Evolutionary conservation across 306 rosid species (phyloP).

Genomic region (Ochetophila trinervis): DNA sequence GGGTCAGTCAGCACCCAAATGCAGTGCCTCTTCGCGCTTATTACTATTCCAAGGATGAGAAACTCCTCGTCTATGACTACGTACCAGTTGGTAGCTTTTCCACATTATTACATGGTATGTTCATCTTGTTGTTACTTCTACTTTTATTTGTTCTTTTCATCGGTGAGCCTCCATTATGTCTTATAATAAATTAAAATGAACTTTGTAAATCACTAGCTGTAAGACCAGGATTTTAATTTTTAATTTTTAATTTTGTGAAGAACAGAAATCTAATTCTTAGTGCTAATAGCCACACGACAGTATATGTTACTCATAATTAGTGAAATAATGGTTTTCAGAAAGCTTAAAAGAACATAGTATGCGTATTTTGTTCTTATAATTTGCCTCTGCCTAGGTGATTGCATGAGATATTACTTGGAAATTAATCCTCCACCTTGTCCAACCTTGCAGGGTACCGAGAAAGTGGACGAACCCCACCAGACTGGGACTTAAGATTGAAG

Average conservation of each 20-base stretch:
- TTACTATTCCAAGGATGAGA: slow-evolving; percentile 41
- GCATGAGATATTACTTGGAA: not conserved
- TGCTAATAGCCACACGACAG: too few species aligned
- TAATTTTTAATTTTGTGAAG: not conserved
- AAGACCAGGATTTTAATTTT: too few species aligned
- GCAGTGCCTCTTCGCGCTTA: slow-evolving; percentile 41
- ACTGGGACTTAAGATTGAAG: slow-evolving; percentile 80
- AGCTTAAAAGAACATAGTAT: too few species aligned
- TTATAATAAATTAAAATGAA: not conserved
- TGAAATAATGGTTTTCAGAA: too few species aligned
- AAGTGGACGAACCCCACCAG: slow-evolving; percentile 52
- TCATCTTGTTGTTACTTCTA: not conserved
- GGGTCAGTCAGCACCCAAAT: slow-evolving; percentile 31
- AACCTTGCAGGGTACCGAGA: slow-evolving; percentile 61
- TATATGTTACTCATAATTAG: too few species aligned
- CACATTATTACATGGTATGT: slow-evolving; percentile 33
- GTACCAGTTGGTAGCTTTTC: slow-evolving; percentile 33
- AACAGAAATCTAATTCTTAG: not conserved
- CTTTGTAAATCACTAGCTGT: not conserved
- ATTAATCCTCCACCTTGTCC: not conserved
- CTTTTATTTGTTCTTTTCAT: too few species aligned
- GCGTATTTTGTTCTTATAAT: too few species aligned
- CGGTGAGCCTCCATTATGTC: not conserved
- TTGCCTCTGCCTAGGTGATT: not conserved
- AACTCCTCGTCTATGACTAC: slow-evolving; percentile 36